Percentiles rank a stretch among this genome's conserved stretches.
Evolutionary conservation across 2,329 filamentous ascomycete genomes (phyloP).

Genomic region (Dactylellina leptospora): DNA sequence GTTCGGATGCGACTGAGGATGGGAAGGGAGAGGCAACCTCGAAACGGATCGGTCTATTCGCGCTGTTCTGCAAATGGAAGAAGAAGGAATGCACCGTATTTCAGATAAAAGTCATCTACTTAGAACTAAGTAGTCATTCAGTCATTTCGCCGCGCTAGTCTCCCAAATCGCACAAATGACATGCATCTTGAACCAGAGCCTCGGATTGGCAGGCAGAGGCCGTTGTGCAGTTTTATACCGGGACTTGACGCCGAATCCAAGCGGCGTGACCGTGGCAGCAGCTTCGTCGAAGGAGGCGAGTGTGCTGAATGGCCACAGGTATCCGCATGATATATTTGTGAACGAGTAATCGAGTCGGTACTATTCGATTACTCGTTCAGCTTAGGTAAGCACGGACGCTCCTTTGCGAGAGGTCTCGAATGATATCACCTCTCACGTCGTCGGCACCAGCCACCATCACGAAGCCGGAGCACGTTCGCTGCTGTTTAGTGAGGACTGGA

Average conservation of each 20-base stretch:
- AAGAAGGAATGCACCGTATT: slow-evolving; percentile 22
- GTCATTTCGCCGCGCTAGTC: slow-evolving; percentile 50
- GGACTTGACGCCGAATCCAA: background rate
- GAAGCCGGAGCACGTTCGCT: background rate
- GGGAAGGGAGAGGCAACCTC: background rate
- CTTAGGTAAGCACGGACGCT: background rate
- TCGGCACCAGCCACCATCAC: slow-evolving; percentile 7
- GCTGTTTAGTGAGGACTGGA: too few relatives aligned
- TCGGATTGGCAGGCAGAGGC: slow-evolving; percentile 34
- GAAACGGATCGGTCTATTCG: background rate
- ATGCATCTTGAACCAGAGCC: slow-evolving; percentile 32
- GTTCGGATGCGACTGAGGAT: background rate
- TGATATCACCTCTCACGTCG: slow-evolving; percentile 23
- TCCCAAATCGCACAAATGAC: slow-evolving; percentile 42
- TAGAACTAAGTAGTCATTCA: too few relatives aligned
- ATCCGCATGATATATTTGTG: too few relatives aligned
- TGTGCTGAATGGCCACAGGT: too few relatives aligned
- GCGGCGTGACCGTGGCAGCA: too few relatives aligned
- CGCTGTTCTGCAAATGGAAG: too few relatives aligned
- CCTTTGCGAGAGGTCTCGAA: background rate
- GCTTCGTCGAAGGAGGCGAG: too few relatives aligned
- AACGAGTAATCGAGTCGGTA: background rate
- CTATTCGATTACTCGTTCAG: background rate
- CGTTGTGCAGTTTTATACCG: background rate
- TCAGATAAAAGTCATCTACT: too few relatives aligned